A percentile compares a stretch with the other conserved stretches of the same genome.
phyloP scores from a whole-genome alignment of 2,329 filamentous ascomycete genomes.

The Clarireedia paspali region DNA sequence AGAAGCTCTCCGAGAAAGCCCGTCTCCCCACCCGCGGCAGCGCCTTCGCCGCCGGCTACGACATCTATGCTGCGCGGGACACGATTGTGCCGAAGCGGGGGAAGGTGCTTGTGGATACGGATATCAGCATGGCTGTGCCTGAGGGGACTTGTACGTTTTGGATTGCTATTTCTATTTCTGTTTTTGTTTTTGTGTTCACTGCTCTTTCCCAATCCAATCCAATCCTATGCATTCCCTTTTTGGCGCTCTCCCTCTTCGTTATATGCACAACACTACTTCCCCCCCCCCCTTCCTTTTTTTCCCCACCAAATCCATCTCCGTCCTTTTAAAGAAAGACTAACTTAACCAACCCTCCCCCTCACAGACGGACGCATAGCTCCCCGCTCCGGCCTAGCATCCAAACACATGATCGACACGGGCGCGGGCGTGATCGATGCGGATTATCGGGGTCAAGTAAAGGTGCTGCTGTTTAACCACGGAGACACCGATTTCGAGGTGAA shows the following conservation, averaged over 20 bases:
- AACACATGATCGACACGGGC: conserved; percentile 93
- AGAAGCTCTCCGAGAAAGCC: conserved; percentile 78
- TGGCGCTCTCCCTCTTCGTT: no score
- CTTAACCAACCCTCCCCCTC: background rate
- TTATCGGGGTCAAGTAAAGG: conserved; percentile 89
- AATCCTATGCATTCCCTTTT: background rate
- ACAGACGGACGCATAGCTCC: conserved; percentile 83
- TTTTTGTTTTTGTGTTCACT: background rate
- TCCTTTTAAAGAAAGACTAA: background rate
- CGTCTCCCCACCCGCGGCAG: conserved; percentile 81
- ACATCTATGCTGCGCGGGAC: conserved; percentile 74
- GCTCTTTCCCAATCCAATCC: background rate
- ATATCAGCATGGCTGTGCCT: conserved; percentile 84
- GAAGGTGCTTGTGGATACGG: conserved; percentile 82
- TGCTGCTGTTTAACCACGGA: conserved; percentile 87
- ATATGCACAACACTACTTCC: background rate
- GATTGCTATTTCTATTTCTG: background rate
- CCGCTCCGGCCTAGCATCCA: conserved; percentile 81
- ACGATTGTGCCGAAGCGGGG: conserved; percentile 73
- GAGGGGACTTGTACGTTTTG: conserved; percentile 70
- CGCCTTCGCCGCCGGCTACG: conserved; percentile 86
- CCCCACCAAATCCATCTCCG: no score
- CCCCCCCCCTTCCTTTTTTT: no score
- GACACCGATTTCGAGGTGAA: conserved; percentile 75
- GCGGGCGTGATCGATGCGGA: conserved; percentile 97